phyloP scores from a whole-genome alignment of 2,329 filamentous ascomycete genomes.

The Kalmusia sp. region DNA sequence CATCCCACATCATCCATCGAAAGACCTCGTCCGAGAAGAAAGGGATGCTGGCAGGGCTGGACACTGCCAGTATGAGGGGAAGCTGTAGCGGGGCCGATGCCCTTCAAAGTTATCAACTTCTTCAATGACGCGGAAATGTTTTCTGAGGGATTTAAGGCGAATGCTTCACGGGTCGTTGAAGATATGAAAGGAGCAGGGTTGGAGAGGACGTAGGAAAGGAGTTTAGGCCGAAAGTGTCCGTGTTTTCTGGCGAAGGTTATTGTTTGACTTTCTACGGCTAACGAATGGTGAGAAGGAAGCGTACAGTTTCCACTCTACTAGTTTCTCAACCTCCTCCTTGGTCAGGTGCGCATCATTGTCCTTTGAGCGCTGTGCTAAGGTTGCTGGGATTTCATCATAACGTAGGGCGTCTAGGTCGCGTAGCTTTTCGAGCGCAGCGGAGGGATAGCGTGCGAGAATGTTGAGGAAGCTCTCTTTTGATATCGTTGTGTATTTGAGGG shows the following conservation, averaged over 20 bases:
- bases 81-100: constrained; percentile 83
- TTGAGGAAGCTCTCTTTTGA: constrained; percentile 2
- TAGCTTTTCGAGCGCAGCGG: constrained; percentile 33
- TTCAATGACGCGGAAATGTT: constrained; percentile 53
- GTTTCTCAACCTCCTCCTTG: constrained; percentile 38
- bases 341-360: constrained; percentile 21
- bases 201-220: constrained; percentile 59
- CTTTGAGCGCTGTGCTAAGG: constrained; percentile 21
- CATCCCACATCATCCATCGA: constrained; percentile 69
- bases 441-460: constrained; percentile 32
- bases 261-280: neutral
- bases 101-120: constrained; percentile 67
- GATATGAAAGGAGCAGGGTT: constrained; percentile 62
- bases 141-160: constrained; percentile 37
- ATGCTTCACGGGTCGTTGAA: constrained; percentile 60
- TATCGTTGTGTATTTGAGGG: constrained; percentile 7
- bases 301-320: constrained; percentile 52
- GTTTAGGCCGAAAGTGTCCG: constrained; percentile 58
- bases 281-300: neutral
- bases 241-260: constrained; percentile 48
- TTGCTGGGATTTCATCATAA: constrained; percentile 36
- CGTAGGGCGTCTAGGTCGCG: constrained; percentile 40
- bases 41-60: constrained; percentile 76
- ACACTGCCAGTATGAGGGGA: too few relatives aligned
- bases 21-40: constrained; percentile 86